Evolutionary conservation across 257 asterid species (phyloP).

Genomic region (Solanum arcanum): DNA sequence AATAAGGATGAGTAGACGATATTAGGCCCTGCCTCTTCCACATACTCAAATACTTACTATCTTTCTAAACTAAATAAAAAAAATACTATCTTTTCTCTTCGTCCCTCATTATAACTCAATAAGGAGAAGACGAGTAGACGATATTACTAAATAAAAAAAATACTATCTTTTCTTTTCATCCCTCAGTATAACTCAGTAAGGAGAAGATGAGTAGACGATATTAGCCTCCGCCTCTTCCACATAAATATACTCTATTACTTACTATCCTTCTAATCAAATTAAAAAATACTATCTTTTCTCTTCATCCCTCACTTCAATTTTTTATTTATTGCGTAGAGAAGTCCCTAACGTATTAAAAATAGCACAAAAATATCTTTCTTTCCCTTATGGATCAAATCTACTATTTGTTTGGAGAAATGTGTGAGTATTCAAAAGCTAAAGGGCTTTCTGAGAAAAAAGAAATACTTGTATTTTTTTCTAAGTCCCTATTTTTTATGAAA

Average conservation of each 20-base stretch:
- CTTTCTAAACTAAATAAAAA: too few relatives aligned
- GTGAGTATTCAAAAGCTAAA: background rate
- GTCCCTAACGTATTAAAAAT: background rate
- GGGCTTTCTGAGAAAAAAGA: background rate
- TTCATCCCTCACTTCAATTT: background rate
- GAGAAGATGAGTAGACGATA: background rate
- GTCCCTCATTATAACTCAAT: background rate
- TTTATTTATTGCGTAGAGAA: background rate
- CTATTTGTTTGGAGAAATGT: background rate
- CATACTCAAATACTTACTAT: too few relatives aligned
- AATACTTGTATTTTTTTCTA: background rate
- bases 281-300: background rate
- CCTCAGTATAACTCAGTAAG: background rate
- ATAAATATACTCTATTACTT: background rate
- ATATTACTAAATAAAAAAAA: too few relatives aligned
- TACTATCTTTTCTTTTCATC: too few relatives aligned
- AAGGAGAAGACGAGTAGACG: background rate
- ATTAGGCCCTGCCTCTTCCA: too few relatives aligned
- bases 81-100: too few relatives aligned
- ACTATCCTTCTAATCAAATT: background rate
- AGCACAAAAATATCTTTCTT: background rate
- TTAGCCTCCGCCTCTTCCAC: background rate
- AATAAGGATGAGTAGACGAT: too few relatives aligned
- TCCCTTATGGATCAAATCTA: background rate
- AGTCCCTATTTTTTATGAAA: background rate